phyloP scores from a whole-genome alignment of 306 rosid genomes.

The Dryas drummondii region DNA sequence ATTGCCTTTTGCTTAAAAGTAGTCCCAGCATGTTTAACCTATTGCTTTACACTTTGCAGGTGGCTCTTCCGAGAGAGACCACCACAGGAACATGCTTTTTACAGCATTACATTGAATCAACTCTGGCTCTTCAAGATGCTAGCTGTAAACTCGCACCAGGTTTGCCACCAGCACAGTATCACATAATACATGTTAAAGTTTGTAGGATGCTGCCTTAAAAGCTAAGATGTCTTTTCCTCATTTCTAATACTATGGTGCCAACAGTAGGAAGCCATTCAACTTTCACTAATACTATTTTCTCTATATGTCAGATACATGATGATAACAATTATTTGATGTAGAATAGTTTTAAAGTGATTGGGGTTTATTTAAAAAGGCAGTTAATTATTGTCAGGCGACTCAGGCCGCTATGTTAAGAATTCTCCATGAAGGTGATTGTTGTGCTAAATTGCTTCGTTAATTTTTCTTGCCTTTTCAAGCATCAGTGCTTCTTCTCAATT shows the following conservation, averaged over 20 bases:
- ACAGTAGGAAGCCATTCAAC: too few relatives aligned
- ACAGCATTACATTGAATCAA: conserved; percentile 72
- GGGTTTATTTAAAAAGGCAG: background rate
- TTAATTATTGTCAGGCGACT: background rate
- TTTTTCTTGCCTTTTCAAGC: background rate
- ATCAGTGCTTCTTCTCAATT: conserved; percentile 17
- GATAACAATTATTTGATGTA: background rate
- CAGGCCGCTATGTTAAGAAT: too few relatives aligned
- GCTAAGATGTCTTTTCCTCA: background rate
- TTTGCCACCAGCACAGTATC: conserved; percentile 22
- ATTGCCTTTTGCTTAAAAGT: conserved; percentile 5
- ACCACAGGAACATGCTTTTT: conserved; percentile 70
- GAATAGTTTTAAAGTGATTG: background rate
- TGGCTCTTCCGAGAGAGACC: conserved; percentile 95
- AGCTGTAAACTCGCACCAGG: conserved; percentile 58
- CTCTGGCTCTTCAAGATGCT: conserved; percentile 90
- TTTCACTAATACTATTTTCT: too few relatives aligned
- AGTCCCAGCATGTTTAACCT: conserved; percentile 20
- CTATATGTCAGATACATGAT: background rate
- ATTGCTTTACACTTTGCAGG: conserved; percentile 46
- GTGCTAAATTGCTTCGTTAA: conserved; percentile 6
- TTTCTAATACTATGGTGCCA: background rate
- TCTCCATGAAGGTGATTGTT: background rate
- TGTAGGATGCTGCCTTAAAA: background rate
- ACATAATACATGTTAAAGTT: background rate